phyloP scores from a whole-genome alignment of 2,329 filamentous ascomycete genomes.

The Aspergillus arachidicola region DNA sequence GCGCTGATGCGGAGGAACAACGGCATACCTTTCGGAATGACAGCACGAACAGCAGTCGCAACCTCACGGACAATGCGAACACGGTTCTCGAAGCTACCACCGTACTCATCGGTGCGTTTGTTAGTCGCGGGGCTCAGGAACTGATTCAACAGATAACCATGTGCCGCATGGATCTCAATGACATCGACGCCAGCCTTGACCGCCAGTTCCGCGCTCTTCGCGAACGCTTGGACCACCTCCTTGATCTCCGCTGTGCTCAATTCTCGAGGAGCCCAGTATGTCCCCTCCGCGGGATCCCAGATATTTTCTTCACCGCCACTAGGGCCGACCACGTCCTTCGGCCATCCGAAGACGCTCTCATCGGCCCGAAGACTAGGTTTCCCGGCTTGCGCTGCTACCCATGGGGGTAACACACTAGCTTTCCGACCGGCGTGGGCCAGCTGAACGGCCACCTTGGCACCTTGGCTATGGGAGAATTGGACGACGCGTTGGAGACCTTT shows the following conservation, averaged over 20 bases:
- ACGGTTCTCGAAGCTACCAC: conserved; percentile 62
- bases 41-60: conserved; percentile 59
- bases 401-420: conserved; percentile 57
- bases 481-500: conserved; percentile 66
- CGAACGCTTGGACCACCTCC: conserved; percentile 63
- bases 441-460: conserved; percentile 76
- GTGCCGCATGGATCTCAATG: conserved; percentile 77
- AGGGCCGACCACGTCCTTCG: conserved; percentile 50
- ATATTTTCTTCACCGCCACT: conserved; percentile 53
- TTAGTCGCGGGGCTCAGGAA: conserved; percentile 73
- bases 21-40: conserved; percentile 68
- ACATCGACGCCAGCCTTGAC: conserved; percentile 72
- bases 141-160: conserved; percentile 72
- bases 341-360: conserved; percentile 56
- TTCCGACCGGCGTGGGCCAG: conserved; percentile 76
- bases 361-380: conserved; percentile 41
- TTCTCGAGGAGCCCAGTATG: conserved; percentile 62
- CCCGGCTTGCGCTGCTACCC: conserved; percentile 31
- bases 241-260: conserved; percentile 70
- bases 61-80: conserved; percentile 68
- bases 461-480: conserved; percentile 77
- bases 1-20: conserved; percentile 71
- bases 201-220: conserved; percentile 59
- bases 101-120: conserved; percentile 60
- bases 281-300: conserved; percentile 58